Evolutionary conservation across 495 filamentous ascomycete genomes (phyloP).

Genomic region (Cladorrhinum samala): DNA sequence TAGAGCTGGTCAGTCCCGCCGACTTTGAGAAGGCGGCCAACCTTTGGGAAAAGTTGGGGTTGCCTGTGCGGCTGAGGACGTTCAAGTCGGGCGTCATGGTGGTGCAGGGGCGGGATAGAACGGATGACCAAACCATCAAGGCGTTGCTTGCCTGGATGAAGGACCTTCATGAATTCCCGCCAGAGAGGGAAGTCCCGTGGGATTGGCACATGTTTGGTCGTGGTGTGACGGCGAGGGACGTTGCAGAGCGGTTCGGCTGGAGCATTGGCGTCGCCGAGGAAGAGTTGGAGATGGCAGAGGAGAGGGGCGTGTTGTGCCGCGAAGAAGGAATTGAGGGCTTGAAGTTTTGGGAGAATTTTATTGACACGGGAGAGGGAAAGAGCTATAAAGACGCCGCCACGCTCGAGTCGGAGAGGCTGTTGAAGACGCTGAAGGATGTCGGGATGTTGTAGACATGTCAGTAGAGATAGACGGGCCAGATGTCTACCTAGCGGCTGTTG

Average conservation of each 20-base stretch:
- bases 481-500: not conserved
- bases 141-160: conserved; percentile 70
- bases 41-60: conserved; percentile 79
- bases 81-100: conserved; percentile 92
- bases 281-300: conserved; percentile 95
- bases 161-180: conserved; percentile 61
- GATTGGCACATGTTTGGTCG: conserved; percentile 71
- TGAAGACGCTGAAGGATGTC: conserved; percentile 26
- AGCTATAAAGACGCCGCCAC: conserved; percentile 18
- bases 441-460: conserved; percentile 33
- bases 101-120: conserved; percentile 81
- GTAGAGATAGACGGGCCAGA: not conserved
- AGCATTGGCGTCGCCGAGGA: conserved; percentile 96
- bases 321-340: conserved; percentile 80
- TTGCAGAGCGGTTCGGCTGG: conserved; percentile 90
- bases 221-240: conserved; percentile 84
- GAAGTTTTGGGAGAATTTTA: conserved; percentile 73
- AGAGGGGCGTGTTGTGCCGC: conserved; percentile 73
- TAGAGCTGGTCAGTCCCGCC: conserved; percentile 85
- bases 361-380: conserved; percentile 37
- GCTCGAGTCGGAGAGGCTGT: conserved; percentile 20
- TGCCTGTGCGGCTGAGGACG: conserved; percentile 78
- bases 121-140: conserved; percentile 81
- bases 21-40: conserved; percentile 88
- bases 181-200: conserved; percentile 60